Evolutionary conservation across 1,284 basidiomycete genomes (phyloP).

Genomic region (Naganishia liquefaciens): DNA sequence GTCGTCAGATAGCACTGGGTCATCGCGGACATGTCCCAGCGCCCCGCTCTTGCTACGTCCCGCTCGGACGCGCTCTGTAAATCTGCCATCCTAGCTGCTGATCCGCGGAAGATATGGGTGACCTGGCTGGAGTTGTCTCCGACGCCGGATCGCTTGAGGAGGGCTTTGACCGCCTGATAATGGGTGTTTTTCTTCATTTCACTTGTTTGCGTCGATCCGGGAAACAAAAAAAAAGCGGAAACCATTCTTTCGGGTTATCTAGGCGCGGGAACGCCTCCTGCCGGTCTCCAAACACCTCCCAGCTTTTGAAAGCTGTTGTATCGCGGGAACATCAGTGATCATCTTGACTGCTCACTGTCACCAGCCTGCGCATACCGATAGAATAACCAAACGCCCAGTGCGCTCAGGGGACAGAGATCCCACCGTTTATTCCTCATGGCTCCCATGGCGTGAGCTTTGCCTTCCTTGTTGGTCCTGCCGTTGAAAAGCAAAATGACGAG

Average conservation of each 20-base stretch:
- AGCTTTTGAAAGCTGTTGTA: not conserved
- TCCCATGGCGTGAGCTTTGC: conserved; percentile 7
- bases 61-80: not conserved
- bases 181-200: not conserved
- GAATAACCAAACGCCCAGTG: conserved; percentile 2
- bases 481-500: conserved; percentile 5
- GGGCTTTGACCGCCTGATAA: not conserved
- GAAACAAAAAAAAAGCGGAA: not conserved
- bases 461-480: conserved; percentile 12
- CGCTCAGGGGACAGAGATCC: conserved; percentile 3
- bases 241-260: not conserved
- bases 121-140: conserved; percentile 2
- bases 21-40: conserved; percentile 10
- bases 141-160: conserved; percentile 6
- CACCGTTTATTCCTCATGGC: conserved; percentile 10
- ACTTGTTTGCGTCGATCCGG: not conserved
- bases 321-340: not conserved
- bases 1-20: conserved; percentile 4
- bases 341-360: not conserved
- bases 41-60: conserved; percentile 3
- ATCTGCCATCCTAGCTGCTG: conserved; percentile 12
- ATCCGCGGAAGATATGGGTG: conserved; percentile 11
- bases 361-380: not conserved
- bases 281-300: not conserved
- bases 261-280: not conserved